phyloP scores from a whole-genome alignment of 1,284 basidiomycete genomes.

The Hypsizygus ulmarius region DNA sequence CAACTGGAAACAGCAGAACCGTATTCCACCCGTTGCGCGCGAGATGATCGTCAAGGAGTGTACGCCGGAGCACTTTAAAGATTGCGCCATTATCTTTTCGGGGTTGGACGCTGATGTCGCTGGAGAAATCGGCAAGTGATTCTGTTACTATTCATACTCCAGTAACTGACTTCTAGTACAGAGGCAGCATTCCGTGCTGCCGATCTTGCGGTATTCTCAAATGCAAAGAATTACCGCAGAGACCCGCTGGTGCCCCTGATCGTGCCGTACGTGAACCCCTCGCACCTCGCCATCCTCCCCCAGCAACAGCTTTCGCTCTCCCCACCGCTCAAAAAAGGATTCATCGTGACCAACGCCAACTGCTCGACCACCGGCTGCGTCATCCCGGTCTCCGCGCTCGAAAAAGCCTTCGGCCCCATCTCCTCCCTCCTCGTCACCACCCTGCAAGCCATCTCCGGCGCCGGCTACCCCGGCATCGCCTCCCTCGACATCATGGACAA shows the following conservation, averaged over 20 bases:
- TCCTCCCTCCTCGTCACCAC: conserved; percentile 91
- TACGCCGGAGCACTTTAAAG: conserved; percentile 71
- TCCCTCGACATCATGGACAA: conserved; percentile 95
- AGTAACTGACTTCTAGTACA: conserved; percentile 32
- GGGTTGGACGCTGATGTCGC: conserved; percentile 94
- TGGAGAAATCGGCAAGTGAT: conserved; percentile 83
- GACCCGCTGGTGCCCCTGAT: conserved; percentile 96
- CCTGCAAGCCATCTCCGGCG: conserved; percentile 97
- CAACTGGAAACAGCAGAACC: conserved; percentile 88
- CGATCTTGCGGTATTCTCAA: conserved; percentile 93
- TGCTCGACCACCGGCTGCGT: conserved; percentile 96
- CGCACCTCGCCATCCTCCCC: conserved; percentile 82
- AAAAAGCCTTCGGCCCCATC: conserved; percentile 90
- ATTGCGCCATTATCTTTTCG: conserved; percentile 91
- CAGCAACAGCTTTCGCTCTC: conserved; percentile 75
- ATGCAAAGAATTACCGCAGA: conserved; percentile 95
- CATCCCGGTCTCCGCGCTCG: conserved; percentile 90
- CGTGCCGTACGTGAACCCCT: conserved; percentile 94
- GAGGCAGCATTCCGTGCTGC: conserved; percentile 87
- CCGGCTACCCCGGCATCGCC: conserved; percentile 93
- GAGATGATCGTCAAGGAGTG: conserved; percentile 82
- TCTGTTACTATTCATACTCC: conserved; percentile 6
- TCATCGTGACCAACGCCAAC: conserved; percentile 98
- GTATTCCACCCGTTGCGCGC: conserved; percentile 69
- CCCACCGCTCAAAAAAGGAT: conserved; percentile 80